Percentiles rank a stretch among this genome's conserved stretches.
These are phyloP conservation scores for Gyrodon lividus DNA, from an alignment of 768 basidiomycete genomes.

Conservation along the genomic window DNA sequence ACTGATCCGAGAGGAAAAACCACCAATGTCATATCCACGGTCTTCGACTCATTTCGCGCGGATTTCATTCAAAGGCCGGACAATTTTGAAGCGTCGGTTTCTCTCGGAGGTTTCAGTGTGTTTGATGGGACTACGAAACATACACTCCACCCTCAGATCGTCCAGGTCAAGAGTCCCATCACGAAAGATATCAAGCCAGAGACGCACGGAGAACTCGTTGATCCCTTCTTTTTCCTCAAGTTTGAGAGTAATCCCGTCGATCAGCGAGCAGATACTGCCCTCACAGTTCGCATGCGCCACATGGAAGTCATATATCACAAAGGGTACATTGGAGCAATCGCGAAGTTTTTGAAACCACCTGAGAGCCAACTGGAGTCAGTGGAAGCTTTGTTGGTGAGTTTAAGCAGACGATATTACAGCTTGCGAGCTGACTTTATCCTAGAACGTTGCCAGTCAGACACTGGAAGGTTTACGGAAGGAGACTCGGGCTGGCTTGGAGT, in stretches of 20 bases:
- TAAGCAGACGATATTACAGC: not conserved
- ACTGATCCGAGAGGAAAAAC: conserved; percentile 63
- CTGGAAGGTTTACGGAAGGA: conserved; percentile 92
- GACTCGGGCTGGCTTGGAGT: conserved; percentile 90
- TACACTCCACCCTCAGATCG: conserved; percentile 87
- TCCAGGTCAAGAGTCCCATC: conserved; percentile 63
- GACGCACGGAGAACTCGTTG: conserved; percentile 31
- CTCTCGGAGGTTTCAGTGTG: conserved; percentile 82
- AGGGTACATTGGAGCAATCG: conserved; percentile 90
- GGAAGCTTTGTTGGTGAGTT: conserved; percentile 79
- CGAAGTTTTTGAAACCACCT: conserved; percentile 90
- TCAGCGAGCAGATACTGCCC: conserved; percentile 84
- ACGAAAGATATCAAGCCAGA: conserved; percentile 35
- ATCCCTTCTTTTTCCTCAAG: conserved; percentile 85
- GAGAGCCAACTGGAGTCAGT: conserved; percentile 94
- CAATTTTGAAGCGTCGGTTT: conserved; percentile 81
- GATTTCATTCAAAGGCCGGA: conserved; percentile 82
- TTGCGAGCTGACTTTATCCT: conserved; percentile 2
- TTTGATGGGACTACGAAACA: conserved; percentile 86
- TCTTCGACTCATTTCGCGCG: conserved; percentile 86
- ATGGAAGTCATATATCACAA: conserved; percentile 97
- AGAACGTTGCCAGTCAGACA: conserved; percentile 92
- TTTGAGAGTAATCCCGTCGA: conserved; percentile 93
- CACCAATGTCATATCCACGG: conserved; percentile 77
- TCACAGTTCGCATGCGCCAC: conserved; percentile 88